Conservation (phyloP, 179 eudicot genomes). For the Beta corolliflora region DNA sequence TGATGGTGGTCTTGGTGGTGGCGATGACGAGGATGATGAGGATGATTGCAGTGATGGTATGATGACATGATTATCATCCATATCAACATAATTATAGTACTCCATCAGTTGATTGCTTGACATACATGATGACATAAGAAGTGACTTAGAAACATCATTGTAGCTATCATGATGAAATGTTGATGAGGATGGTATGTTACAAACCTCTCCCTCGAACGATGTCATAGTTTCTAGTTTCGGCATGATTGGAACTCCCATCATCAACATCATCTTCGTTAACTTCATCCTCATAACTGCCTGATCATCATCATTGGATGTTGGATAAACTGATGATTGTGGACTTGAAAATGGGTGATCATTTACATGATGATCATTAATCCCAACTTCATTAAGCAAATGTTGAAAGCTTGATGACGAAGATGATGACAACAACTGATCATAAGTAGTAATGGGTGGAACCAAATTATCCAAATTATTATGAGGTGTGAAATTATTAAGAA, state of each 20-base stretch:
- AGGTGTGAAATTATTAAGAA: conserved; percentile 5
- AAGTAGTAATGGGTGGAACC: conserved; percentile 6
- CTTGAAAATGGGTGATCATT: conserved; percentile 22
- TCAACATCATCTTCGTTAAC: conserved; percentile 11
- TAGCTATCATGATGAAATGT: not conserved
- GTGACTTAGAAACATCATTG: conserved; percentile 13
- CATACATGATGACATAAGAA: conserved; percentile 13
- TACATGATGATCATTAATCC: not conserved
- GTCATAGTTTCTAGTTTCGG: conserved; percentile 15
- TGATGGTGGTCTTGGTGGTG: conserved; percentile 6
- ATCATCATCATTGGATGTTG: conserved; percentile 14
- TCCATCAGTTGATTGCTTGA: conserved; percentile 3
- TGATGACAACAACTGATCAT: conserved; percentile 16
- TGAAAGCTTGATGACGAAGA: conserved; percentile 26
- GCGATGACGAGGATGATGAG: conserved; percentile 24
- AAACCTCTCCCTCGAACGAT: conserved; percentile 6
- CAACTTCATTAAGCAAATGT: conserved; percentile 22
- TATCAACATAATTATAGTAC: conserved; percentile 8
- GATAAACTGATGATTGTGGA: not conserved
- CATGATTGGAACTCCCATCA: conserved; percentile 13
- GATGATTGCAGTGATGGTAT: conserved; percentile 24
- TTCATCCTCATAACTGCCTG: conserved; percentile 21
- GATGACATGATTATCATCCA: conserved; percentile 23
- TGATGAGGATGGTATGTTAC: conserved; percentile 19
- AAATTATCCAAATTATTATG: not conserved